Percentiles rank a stretch among this genome's conserved stretches.
Conservation (phyloP, 176 grass and related monocot genomes). For the Avena sativa region DNA sequence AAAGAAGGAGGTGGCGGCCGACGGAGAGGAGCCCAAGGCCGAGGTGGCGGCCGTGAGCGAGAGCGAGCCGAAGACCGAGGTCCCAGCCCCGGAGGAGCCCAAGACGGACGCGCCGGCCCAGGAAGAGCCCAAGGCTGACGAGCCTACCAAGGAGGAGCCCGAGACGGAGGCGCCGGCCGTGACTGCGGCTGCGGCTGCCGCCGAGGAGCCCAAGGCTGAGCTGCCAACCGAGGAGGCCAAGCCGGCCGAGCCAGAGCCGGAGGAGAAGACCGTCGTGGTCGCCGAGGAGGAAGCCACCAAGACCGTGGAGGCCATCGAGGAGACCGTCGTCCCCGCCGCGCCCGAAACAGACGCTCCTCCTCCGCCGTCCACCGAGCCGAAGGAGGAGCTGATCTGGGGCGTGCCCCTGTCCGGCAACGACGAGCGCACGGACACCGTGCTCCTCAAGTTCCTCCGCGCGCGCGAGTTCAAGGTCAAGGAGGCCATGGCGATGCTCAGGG, state of each 20-base stretch:
- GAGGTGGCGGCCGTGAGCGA: slow-evolving; percentile 6
- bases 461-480: slow-evolving; percentile 82
- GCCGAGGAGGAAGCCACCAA: slow-evolving; percentile 30
- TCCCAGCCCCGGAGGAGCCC: background rate
- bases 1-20: background rate
- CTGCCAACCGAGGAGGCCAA: slow-evolving; percentile 39
- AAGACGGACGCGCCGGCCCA: slow-evolving; percentile 6
- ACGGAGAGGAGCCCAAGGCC: background rate
- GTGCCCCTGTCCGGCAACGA: slow-evolving; percentile 62
- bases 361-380: background rate
- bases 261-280: slow-evolving; percentile 29
- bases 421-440: slow-evolving; percentile 79
- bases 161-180: background rate
- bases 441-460: slow-evolving; percentile 90
- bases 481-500: slow-evolving; percentile 76
- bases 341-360: background rate
- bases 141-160: slow-evolving; percentile 7
- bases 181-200: background rate
- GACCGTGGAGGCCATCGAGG: slow-evolving; percentile 41
- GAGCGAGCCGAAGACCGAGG: slow-evolving; percentile 21
- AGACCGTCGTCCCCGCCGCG: slow-evolving; percentile 40
- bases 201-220: slow-evolving; percentile 44
- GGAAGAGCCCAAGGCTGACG: slow-evolving; percentile 21
- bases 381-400: slow-evolving; percentile 62
- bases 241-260: slow-evolving; percentile 26